phyloP scores from a whole-genome alignment of 164 flowering plant species.

The Vitis riparia region DNA sequence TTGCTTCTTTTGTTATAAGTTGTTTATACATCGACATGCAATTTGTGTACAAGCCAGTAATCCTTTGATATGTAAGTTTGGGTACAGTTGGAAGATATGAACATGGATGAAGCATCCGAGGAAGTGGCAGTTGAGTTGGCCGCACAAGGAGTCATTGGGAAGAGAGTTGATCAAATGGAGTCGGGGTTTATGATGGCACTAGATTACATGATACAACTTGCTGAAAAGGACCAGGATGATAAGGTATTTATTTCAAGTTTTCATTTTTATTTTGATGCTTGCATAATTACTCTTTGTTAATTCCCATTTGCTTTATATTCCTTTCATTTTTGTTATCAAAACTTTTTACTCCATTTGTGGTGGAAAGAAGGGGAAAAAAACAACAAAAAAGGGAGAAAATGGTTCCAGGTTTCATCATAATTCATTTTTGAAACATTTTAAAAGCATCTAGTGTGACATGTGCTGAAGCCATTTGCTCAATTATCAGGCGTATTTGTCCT shows the following conservation, averaged over 20 bases:
- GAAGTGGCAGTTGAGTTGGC: conserved; percentile 81
- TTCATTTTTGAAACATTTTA: no score
- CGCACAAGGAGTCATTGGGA: conserved; percentile 96
- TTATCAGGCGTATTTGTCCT: neutral
- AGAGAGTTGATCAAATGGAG: conserved; percentile 98
- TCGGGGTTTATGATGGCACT: conserved; percentile 94
- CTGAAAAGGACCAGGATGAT: conserved; percentile 83
- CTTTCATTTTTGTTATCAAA: no score
- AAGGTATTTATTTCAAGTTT: conserved; percentile 39
- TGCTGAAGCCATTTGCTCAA: neutral
- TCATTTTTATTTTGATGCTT: neutral
- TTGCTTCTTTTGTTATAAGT: no score
- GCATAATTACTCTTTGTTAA: neutral
- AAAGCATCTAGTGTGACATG: no score
- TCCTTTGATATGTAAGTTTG: neutral
- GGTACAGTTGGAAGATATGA: conserved; percentile 82
- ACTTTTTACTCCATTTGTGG: no score
- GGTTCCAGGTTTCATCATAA: no score
- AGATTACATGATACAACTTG: conserved; percentile 91
- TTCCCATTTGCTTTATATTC: no score
- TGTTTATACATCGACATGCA: no score
- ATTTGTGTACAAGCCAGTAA: no score
- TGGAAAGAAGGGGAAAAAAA: no score
- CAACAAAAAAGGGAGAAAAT: no score
- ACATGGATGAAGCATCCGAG: conserved; percentile 86